phyloP scores from a whole-genome alignment of 2,329 filamentous ascomycete genomes.

The Dactylellina parvicollis region DNA sequence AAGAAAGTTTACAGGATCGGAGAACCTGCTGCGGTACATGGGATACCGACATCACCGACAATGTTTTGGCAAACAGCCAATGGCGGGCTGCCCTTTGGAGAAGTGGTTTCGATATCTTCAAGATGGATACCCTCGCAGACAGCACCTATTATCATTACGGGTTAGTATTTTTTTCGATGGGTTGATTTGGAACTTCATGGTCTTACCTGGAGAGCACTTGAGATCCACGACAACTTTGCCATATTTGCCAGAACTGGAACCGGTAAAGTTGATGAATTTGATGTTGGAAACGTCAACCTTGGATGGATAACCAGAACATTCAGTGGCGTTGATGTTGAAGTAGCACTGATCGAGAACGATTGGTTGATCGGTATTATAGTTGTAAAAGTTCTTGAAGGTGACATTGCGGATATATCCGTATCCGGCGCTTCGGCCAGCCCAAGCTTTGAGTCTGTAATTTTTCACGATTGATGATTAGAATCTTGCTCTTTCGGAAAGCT shows the following conservation, averaged over 20 bases:
- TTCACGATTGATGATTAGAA: constrained; percentile 60
- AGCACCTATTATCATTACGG: constrained; percentile 59
- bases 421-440: constrained; percentile 69
- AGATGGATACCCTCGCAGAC: constrained; percentile 69
- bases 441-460: constrained; percentile 67
- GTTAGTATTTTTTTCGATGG: constrained; percentile 2
- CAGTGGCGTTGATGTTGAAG: constrained; percentile 67
- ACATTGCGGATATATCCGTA: constrained; percentile 72
- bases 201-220: constrained; percentile 66
- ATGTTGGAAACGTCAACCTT: constrained; percentile 70
- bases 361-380: constrained; percentile 69
- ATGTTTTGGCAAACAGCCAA: constrained; percentile 61
- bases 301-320: constrained; percentile 68
- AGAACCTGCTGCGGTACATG: constrained; percentile 39
- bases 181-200: not conserved
- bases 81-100: constrained; percentile 63
- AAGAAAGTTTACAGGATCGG: constrained; percentile 17
- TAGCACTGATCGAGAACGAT: constrained; percentile 72
- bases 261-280: constrained; percentile 69
- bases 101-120: constrained; percentile 67
- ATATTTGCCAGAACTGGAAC: constrained; percentile 68
- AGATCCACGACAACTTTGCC: constrained; percentile 68
- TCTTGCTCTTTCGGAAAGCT: not conserved
- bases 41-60: constrained; percentile 64
- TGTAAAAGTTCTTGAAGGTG: constrained; percentile 71